These are phyloP conservation scores for Fragaria vesca DNA, from an alignment of 306 rosid species.

Conservation along the genomic window DNA sequence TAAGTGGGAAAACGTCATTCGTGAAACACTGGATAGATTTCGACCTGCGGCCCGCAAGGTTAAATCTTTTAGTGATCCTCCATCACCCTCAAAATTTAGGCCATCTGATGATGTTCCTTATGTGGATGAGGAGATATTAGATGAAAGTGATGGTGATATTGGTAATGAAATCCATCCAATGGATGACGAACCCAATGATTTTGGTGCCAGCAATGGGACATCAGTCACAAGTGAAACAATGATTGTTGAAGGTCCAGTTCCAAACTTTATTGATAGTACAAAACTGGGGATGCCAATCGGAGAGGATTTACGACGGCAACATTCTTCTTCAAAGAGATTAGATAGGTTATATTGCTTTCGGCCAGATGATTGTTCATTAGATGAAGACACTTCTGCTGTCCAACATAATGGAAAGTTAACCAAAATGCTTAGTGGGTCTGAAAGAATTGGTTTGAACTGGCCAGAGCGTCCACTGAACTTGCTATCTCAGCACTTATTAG, in stretches of 20 bases:
- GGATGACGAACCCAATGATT: constrained; percentile 47
- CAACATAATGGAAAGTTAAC: constrained; percentile 46
- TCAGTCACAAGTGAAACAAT: constrained; percentile 23
- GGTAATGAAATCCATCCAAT: constrained; percentile 82
- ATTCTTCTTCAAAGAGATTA: constrained; percentile 58
- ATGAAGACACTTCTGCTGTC: constrained; percentile 31
- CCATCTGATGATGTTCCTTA: constrained; percentile 57
- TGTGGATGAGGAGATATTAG: constrained; percentile 67
- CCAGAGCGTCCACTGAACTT: constrained; percentile 80
- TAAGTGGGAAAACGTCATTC: constrained; percentile 78
- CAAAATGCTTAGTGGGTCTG: constrained; percentile 67
- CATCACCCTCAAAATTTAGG: constrained; percentile 85
- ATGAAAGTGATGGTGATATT: constrained; percentile 73
- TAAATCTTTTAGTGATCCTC: constrained; percentile 89
- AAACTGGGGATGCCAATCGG: constrained; percentile 27
- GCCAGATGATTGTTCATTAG: constrained; percentile 28
- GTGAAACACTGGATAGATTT: constrained; percentile 66
- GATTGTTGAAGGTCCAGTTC: constrained; percentile 28
- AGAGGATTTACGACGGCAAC: constrained; percentile 40
- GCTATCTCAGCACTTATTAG: constrained; percentile 47
- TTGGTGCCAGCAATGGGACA: constrained; percentile 27
- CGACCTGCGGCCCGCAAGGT: constrained; percentile 46
- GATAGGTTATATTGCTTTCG: constrained; percentile 64
- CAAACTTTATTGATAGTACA: constrained; percentile 39
- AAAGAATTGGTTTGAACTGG: constrained; percentile 91